These are phyloP conservation scores for Pythium oligandrum DNA, from an alignment of 352 stramenopile genomes.

Conservation along the genomic window DNA sequence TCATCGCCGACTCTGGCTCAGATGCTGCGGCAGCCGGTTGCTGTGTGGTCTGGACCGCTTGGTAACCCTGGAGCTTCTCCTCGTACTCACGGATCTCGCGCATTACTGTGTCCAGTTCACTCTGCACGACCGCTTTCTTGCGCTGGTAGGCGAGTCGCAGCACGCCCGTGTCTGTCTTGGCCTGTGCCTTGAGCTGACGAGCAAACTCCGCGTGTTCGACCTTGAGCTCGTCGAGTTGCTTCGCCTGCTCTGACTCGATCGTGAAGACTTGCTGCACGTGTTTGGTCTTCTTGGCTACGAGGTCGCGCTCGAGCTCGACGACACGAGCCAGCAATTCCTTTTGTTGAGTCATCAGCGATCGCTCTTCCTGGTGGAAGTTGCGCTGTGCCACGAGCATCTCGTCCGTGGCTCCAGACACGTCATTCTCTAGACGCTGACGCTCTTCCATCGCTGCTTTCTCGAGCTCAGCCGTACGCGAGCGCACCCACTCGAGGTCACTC, in stretches of 20 bases:
- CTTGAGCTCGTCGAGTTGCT: conserved; percentile 28
- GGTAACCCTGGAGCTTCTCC: conserved; percentile 29
- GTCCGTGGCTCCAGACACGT: conserved; percentile 25
- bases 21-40: neutral
- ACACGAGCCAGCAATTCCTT: conserved; percentile 52
- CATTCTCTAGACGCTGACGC: conserved; percentile 24
- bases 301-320: conserved; percentile 46
- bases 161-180: conserved; percentile 39
- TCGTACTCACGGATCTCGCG: conserved; percentile 25
- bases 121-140: conserved; percentile 33
- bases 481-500: conserved; percentile 48
- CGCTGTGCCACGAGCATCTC: conserved; percentile 44
- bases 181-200: conserved; percentile 47
- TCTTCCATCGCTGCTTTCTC: conserved; percentile 30
- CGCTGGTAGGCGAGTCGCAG: conserved; percentile 45
- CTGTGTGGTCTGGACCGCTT: conserved; percentile 16
- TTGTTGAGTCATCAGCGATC: conserved; percentile 44
- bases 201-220: conserved; percentile 42
- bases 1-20: too few relatives aligned
- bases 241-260: conserved; percentile 36
- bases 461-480: conserved; percentile 40
- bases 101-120: conserved; percentile 21
- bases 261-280: conserved; percentile 49
- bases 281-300: conserved; percentile 57
- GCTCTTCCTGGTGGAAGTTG: conserved; percentile 51